Conservation (phyloP, 2,329 filamentous ascomycete genomes). For the Hypoxylon sp. region DNA sequence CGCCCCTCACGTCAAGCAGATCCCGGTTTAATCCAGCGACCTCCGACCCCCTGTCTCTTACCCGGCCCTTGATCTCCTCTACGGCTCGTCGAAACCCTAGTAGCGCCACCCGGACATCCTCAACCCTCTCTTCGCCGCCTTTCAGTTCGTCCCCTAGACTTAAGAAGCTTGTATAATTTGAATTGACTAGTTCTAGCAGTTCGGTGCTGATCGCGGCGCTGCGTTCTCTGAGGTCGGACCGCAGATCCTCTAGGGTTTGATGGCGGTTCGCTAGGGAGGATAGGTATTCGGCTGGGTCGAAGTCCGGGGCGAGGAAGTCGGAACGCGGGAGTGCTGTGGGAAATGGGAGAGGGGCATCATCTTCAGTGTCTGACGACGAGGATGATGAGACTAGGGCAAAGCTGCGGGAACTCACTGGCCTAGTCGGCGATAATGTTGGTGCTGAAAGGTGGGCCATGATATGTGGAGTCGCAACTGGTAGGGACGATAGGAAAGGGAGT, state of each 20-base stretch:
- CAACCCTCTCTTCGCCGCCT: constrained; percentile 91
- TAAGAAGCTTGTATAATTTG: constrained; percentile 93
- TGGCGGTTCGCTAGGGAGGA: constrained; percentile 86
- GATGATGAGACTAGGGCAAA: constrained; percentile 62
- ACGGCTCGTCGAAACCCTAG: constrained; percentile 88
- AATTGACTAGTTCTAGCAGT: constrained; percentile 93
- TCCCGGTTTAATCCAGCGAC: constrained; percentile 75
- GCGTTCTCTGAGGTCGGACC: constrained; percentile 85
- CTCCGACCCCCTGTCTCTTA: constrained; percentile 74
- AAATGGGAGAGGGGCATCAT: constrained; percentile 86
- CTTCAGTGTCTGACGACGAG: constrained; percentile 55
- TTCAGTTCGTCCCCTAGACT: constrained; percentile 84
- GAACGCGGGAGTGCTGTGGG: constrained; percentile 85
- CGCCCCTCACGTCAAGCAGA: constrained; percentile 72
- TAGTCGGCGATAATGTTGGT: constrained; percentile 51
- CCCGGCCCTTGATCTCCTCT: constrained; percentile 77
- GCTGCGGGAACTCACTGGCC: constrained; percentile 54
- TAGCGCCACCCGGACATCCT: constrained; percentile 89
- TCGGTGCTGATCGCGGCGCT: constrained; percentile 86
- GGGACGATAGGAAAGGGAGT: not conserved
- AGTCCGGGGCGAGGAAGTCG: constrained; percentile 84
- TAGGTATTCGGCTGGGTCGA: constrained; percentile 86
- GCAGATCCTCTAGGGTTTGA: constrained; percentile 95
- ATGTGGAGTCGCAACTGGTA: not conserved
- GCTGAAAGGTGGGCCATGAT: constrained; percentile 47